Evolutionary conservation across 2,329 filamentous ascomycete species (phyloP).

Genomic region (Arthrobotrys megalospora): DNA sequence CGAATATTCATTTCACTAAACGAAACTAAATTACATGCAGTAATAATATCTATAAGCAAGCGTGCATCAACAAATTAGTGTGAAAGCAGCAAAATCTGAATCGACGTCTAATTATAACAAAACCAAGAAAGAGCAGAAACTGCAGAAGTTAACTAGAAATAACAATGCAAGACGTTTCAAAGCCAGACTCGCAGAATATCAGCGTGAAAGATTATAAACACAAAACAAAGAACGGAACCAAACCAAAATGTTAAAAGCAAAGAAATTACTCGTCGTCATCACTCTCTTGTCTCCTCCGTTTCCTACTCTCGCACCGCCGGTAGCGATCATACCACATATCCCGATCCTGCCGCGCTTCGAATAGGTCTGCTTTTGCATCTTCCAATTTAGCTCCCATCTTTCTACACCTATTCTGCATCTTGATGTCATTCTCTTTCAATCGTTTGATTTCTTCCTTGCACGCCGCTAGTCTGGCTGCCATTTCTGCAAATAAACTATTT

Average conservation of each 20-base stretch:
- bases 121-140: too few species aligned
- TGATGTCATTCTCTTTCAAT: conserved; percentile 2
- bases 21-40: too few species aligned
- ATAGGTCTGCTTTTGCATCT: background rate
- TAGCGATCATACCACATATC: background rate
- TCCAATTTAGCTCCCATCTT: background rate
- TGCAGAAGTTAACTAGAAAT: too few species aligned
- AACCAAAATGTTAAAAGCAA: background rate
- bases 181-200: too few species aligned
- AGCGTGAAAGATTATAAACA: too few species aligned
- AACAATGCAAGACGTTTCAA: too few species aligned
- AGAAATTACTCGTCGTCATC: background rate
- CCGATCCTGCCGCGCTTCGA: background rate
- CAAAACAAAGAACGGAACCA: background rate
- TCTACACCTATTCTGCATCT: background rate
- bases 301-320: background rate
- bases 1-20: too few species aligned
- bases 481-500: background rate
- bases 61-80: too few species aligned
- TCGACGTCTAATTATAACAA: too few species aligned
- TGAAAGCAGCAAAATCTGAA: too few species aligned
- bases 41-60: too few species aligned
- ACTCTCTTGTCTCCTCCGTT: conserved; percentile 8
- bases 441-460: conserved; percentile 1
- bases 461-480: background rate